Conservation (phyloP, 2,329 filamentous ascomycete genomes). For the Setomelanomma holmii region DNA sequence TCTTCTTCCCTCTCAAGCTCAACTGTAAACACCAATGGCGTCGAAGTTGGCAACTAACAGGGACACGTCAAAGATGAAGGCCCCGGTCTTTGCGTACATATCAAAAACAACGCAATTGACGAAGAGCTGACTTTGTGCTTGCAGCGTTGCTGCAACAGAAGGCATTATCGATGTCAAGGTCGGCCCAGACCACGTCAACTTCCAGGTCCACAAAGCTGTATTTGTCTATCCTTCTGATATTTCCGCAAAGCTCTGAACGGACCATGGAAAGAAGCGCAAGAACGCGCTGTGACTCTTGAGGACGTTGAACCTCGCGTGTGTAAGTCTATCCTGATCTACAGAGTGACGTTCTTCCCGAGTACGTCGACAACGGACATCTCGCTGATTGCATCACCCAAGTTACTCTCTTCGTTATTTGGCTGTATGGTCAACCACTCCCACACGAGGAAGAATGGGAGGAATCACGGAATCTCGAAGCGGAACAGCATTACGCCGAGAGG, state of each 20-base stretch:
- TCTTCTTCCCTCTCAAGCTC: too few relatives aligned
- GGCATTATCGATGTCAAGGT: slow-evolving; percentile 11
- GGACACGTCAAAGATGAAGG: too few relatives aligned
- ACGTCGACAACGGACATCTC: too few relatives aligned
- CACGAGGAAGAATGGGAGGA: background rate
- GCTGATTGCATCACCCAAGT: background rate
- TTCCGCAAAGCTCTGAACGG: slow-evolving; percentile 19
- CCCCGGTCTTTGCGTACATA: background rate
- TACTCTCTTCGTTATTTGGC: background rate
- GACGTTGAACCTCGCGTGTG: slow-evolving; percentile 7
- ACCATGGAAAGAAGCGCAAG: slow-evolving; percentile 13
- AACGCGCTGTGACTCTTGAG: slow-evolving; percentile 3
- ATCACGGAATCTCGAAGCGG: background rate
- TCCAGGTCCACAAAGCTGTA: slow-evolving; percentile 15
- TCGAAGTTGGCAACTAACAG: too few relatives aligned
- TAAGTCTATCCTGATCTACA: background rate
- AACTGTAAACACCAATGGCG: too few relatives aligned
- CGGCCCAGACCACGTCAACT: slow-evolving; percentile 9
- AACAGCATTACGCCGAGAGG: background rate
- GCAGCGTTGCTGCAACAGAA: background rate
- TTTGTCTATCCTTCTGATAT: slow-evolving; percentile 18
- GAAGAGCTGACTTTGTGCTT: background rate
- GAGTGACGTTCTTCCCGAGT: background rate
- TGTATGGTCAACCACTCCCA: background rate
- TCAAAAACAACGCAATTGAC: too few relatives aligned